phyloP scores from a whole-genome alignment of 176 grass and related monocot genomes.

The Tillandsia leiboldiana region DNA sequence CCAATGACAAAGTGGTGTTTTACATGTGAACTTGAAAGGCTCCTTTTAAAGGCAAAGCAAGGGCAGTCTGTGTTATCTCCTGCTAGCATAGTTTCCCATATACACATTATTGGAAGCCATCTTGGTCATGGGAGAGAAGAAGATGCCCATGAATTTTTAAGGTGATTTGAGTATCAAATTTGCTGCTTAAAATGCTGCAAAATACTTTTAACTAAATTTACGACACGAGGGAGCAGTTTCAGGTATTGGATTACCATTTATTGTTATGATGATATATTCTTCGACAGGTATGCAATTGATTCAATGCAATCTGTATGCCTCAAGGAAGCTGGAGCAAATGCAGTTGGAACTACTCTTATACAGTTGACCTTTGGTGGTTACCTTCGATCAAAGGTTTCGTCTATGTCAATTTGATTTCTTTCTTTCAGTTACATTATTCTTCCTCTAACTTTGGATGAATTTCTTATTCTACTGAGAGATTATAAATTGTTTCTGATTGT shows the following conservation, averaged over 20 bases:
- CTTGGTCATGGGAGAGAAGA: conserved; percentile 26
- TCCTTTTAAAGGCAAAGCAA: conserved; percentile 15
- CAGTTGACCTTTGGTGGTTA: conserved; percentile 26
- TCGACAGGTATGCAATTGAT: conserved; percentile 29
- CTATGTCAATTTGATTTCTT: neutral
- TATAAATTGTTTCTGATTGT: conserved; percentile 1
- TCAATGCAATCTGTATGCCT: conserved; percentile 26
- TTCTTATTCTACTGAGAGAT: neutral
- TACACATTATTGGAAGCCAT: conserved; percentile 21
- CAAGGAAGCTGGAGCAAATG: conserved; percentile 15
- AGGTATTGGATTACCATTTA: neutral
- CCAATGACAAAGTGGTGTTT: conserved; percentile 19
- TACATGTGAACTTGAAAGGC: conserved; percentile 26
- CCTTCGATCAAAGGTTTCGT: conserved; percentile 19
- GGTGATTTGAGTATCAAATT: conserved; percentile 13
- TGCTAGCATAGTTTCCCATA: conserved; percentile 13
- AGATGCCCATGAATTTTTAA: conserved; percentile 28
- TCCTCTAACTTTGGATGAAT: neutral
- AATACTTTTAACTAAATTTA: neutral
- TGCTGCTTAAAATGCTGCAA: neutral
- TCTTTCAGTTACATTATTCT: neutral
- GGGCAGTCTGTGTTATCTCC: conserved; percentile 12
- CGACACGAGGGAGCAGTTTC: neutral
- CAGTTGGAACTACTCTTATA: conserved; percentile 14
- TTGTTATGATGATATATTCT: neutral